A percentile compares a stretch with the other conserved stretches of the same genome.
These are phyloP conservation scores for Colletotrichum lupini DNA, from an alignment of 2,329 filamentous ascomycete species.

Conservation along the genomic window DNA sequence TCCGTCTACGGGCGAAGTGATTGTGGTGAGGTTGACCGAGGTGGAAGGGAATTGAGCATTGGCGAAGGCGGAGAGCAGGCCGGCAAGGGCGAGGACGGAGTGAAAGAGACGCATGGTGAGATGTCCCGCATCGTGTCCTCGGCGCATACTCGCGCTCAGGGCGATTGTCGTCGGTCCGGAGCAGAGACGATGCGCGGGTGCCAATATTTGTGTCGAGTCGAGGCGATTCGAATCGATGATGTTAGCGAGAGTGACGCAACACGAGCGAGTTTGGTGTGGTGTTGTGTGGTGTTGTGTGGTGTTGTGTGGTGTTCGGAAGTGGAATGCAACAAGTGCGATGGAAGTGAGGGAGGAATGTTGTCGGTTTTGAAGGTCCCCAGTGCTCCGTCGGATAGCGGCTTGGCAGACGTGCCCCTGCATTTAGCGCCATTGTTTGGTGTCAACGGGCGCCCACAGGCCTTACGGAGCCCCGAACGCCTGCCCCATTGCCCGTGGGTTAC, in stretches of 20 bases:
- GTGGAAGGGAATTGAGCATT: conserved; percentile 33
- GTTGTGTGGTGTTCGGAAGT: background rate
- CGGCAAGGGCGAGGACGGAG: conserved; percentile 18
- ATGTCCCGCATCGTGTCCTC: conserved; percentile 31
- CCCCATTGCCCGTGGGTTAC: background rate
- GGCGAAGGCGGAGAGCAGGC: conserved; percentile 16
- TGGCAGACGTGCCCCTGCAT: conserved; percentile 33
- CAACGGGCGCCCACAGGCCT: conserved; percentile 18
- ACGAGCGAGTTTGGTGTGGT: background rate
- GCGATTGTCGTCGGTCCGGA: background rate
- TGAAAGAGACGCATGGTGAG: conserved; percentile 30
- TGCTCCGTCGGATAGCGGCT: conserved; percentile 12
- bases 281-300: background rate
- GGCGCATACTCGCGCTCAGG: conserved; percentile 28
- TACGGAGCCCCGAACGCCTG: conserved; percentile 17
- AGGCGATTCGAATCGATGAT: background rate
- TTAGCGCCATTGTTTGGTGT: conserved; percentile 11
- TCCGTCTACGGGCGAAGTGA: conserved; percentile 70
- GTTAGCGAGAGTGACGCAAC: conserved; percentile 10
- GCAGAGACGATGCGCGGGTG: background rate
- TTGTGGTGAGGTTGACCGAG: conserved; percentile 60
- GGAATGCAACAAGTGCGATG: background rate
- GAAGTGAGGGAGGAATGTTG: conserved; percentile 18
- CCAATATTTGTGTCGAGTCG: background rate
- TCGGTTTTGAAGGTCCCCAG: conserved; percentile 22